A percentile compares a stretch with the other conserved stretches of the same genome.
phyloP scores from a whole-genome alignment of 306 rosid species.

The Luffa acutangula region DNA sequence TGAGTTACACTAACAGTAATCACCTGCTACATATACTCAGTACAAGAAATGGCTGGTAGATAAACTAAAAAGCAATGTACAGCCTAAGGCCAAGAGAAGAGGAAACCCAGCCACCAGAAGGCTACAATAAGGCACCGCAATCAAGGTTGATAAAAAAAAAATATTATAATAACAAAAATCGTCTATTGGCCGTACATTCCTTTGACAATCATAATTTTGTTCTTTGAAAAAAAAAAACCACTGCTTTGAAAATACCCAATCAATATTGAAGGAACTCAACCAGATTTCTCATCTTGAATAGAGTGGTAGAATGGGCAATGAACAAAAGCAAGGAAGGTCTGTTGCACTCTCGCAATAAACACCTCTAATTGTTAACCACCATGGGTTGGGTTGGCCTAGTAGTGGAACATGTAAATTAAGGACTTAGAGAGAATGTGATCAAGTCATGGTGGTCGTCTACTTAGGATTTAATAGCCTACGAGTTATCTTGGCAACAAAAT shows the following conservation, averaged over 20 bases:
- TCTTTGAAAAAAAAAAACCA: neutral
- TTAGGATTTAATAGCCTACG: too few species aligned
- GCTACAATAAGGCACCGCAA: neutral
- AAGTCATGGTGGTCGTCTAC: too few species aligned
- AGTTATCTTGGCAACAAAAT: too few species aligned
- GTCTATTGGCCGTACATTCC: neutral
- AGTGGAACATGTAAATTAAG: too few species aligned
- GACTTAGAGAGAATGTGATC: too few species aligned
- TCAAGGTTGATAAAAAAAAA: neutral
- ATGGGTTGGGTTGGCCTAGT: too few species aligned
- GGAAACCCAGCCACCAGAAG: neutral
- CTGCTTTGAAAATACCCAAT: neutral
- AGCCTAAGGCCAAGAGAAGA: neutral
- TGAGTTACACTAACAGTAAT: neutral
- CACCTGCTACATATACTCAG: neutral
- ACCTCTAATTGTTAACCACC: neutral
- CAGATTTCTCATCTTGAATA: neutral
- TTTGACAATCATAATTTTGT: neutral
- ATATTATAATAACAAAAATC: neutral
- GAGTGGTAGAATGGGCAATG: neutral
- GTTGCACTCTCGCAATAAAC: neutral
- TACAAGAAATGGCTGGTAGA: neutral
- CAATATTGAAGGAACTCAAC: neutral
- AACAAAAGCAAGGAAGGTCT: neutral
- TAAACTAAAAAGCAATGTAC: neutral